Base-by-base conservation (phyloP, 2,329 filamentous ascomycete genomes). In the Penicillium expansum region DNA sequence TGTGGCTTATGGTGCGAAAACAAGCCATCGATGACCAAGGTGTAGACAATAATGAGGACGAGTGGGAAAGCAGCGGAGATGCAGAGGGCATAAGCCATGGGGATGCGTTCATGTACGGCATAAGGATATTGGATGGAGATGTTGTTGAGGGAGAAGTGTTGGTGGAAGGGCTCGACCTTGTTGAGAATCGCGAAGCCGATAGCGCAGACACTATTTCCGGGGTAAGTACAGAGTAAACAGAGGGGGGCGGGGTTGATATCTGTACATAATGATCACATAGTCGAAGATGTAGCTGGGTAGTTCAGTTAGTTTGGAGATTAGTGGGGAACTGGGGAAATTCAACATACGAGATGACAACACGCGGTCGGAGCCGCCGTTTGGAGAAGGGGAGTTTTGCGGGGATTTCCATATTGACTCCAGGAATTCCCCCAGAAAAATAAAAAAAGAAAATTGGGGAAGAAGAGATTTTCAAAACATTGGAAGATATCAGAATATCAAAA, bases 191-290 rank as follows among this genome's bases (percentile, higher is more conserved):
- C 77, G 69, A 85, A 84, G 55, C 76, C 74, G 48, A 75, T 70
- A 48, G 82, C 77, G 60, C 83, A 79, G 58, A 76, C 74, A 60
- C 82, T 85, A 67, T 38, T 30, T 32, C 14, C 9, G 8, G 7
- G 1, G 20, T 47, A 16, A 47, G 30, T 24, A 35, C 9, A 7
- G 14, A n/a, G 20, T 47, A 24, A n/a, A 14, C 35, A 27, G 18
- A 33, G 48, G 9, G 16, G 20, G 22, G n/a, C n/a, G n/a, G 8
- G 10, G 29, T 56, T 53, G 29, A 48, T 22, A 20, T 13, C 71
- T 79, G 66, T 74, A 84, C 82, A 84, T 67, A 56, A 85, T 80
- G 53, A 85, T 82, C 51, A 83, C 76, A 76, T 85, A 85, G 75
- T 85, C 83, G 61, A 79, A 71, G 58, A 84, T 78, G 66, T 85